Conservation (phyloP, 768 basidiomycete species). For the Mycena galericulata region DNA sequence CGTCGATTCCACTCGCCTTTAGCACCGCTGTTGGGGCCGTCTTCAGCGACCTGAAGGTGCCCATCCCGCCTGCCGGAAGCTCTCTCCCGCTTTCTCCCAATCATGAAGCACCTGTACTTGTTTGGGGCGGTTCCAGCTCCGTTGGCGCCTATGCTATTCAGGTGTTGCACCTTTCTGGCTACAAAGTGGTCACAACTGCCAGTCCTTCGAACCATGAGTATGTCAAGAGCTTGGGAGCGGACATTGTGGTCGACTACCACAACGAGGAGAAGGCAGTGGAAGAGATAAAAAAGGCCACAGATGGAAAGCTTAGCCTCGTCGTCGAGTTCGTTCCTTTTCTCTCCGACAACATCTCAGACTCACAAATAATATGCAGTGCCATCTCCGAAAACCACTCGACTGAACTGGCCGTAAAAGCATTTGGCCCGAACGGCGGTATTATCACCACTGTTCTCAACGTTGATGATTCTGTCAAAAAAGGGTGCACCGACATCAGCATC, state of each 20-base stretch:
- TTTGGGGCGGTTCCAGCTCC: slow-evolving; percentile 23
- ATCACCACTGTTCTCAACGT: slow-evolving; percentile 23
- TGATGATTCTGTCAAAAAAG: slow-evolving; percentile 25
- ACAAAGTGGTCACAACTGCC: slow-evolving; percentile 25
- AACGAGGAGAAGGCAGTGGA: slow-evolving; percentile 23
- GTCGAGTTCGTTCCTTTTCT: slow-evolving; percentile 24
- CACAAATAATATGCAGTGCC: slow-evolving; percentile 14
- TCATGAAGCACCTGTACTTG: slow-evolving; percentile 23
- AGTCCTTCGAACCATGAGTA: slow-evolving; percentile 25
- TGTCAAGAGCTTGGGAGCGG: slow-evolving; percentile 22
- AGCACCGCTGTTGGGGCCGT: slow-evolving; percentile 23
- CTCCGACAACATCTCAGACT: slow-evolving; percentile 19
- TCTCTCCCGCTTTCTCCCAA: slow-evolving; percentile 23
- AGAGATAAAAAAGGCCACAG: slow-evolving; percentile 23
- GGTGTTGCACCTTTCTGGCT: slow-evolving; percentile 19
- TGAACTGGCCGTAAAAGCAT: slow-evolving; percentile 24
- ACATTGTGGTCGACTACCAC: slow-evolving; percentile 24
- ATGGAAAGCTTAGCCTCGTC: slow-evolving; percentile 25
- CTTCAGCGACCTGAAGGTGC: slow-evolving; percentile 21
- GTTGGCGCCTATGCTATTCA: slow-evolving; percentile 22
- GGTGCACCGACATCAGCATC: slow-evolving; percentile 23
- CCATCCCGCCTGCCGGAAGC: slow-evolving; percentile 20
- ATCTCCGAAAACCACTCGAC: slow-evolving; percentile 25
- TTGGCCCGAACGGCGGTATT: slow-evolving; percentile 24
- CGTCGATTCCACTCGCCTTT: slow-evolving; percentile 24